phyloP scores from a whole-genome alignment of 2,329 filamentous ascomycete genomes.

The Seiridium unicorne region DNA sequence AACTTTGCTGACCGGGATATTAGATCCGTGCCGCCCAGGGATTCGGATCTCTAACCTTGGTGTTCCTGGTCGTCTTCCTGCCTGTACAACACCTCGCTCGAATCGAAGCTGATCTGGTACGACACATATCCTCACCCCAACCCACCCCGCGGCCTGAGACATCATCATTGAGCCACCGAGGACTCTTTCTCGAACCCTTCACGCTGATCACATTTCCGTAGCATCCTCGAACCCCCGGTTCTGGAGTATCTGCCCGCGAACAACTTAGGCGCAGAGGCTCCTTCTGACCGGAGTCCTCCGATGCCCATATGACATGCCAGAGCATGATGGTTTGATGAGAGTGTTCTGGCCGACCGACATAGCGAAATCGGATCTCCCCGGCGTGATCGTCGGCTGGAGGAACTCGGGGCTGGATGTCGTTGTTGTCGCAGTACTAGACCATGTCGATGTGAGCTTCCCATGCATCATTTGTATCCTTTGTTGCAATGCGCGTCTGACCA shows the following conservation, averaged over 20 bases:
- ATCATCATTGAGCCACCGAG: not conserved
- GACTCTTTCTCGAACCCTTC: not conserved
- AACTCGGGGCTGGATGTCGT: slow-evolving; percentile 91
- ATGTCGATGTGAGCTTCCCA: slow-evolving; percentile 70
- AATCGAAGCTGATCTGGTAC: slow-evolving; percentile 77
- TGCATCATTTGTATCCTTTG: no score
- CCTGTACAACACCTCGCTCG: slow-evolving; percentile 82
- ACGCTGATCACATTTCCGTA: slow-evolving; percentile 32
- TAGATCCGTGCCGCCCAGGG: slow-evolving; percentile 84
- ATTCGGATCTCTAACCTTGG: slow-evolving; percentile 75
- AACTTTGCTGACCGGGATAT: slow-evolving; percentile 13
- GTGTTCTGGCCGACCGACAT: slow-evolving; percentile 97
- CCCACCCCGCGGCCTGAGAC: slow-evolving; percentile 12
- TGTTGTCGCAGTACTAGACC: slow-evolving; percentile 84
- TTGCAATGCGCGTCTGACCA: no score
- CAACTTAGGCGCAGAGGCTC: slow-evolving; percentile 92
- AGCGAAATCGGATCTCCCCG: slow-evolving; percentile 67
- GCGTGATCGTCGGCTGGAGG: slow-evolving; percentile 91
- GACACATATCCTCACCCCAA: slow-evolving; percentile 25
- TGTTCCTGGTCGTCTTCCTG: slow-evolving; percentile 82
- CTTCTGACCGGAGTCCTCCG: slow-evolving; percentile 60
- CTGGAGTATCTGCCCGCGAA: slow-evolving; percentile 90
- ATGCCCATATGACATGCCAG: slow-evolving; percentile 56
- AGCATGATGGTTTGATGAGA: slow-evolving; percentile 88
- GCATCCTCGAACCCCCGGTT: slow-evolving; percentile 78